Evolutionary conservation across 2,329 filamentous ascomycete species (phyloP).

Genomic region (Penicillium hordei): DNA sequence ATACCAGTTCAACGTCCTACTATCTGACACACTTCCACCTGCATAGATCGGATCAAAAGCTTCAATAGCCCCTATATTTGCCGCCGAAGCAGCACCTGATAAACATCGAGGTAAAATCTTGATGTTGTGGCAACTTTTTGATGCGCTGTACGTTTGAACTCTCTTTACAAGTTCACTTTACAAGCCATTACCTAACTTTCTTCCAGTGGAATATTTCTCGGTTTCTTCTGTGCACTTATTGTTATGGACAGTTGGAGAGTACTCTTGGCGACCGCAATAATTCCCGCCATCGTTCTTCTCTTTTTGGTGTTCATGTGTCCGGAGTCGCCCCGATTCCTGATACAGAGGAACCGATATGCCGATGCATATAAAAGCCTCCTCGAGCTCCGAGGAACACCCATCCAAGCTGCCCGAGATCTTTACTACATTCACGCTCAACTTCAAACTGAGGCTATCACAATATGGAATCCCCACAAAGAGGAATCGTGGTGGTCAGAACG

Average conservation of each 20-base stretch:
- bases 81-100: constrained; percentile 23
- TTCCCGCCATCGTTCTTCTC: neutral
- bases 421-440: constrained; percentile 36
- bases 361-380: neutral
- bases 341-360: constrained; percentile 2
- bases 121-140: constrained; percentile 29
- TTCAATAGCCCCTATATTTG: constrained; percentile 26
- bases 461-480: neutral
- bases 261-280: neutral
- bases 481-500: neutral
- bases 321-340: constrained; percentile 20
- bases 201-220: constrained; percentile 1
- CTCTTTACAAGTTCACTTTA: neutral
- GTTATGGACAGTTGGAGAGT: neutral
- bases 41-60: constrained; percentile 25
- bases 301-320: constrained; percentile 3
- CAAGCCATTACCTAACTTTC: neutral
- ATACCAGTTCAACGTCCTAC: neutral
- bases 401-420: constrained; percentile 6
- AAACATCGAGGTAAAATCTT: constrained; percentile 19
- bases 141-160: constrained; percentile 17
- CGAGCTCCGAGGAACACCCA: neutral
- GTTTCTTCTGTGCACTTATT: neutral
- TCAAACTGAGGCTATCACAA: neutral
- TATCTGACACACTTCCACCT: neutral